Evolutionary conservation across 148 eudicot species (phyloP).

Genomic region (Simmondsia chinensis): DNA sequence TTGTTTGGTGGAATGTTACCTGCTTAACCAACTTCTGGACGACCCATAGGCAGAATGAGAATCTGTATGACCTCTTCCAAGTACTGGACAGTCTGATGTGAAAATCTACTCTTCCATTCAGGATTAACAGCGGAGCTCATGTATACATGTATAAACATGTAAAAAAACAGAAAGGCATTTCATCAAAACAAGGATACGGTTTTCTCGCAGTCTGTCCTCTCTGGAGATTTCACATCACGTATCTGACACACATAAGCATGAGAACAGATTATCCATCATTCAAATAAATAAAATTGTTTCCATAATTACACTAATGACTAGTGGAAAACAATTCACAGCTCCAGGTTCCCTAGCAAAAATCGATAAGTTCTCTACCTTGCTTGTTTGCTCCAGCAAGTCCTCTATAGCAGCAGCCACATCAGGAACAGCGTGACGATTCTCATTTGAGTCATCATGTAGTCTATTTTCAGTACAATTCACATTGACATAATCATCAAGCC

Average conservation of each 20-base stretch:
- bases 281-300: too few species aligned
- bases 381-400: constrained; percentile 84
- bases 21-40: constrained; percentile 57
- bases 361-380: constrained; percentile 43
- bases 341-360: too few species aligned
- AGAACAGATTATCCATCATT: too few species aligned
- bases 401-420: constrained; percentile 93
- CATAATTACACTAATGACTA: too few species aligned
- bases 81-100: constrained; percentile 44
- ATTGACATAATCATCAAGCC: constrained; percentile 8
- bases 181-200: constrained; percentile 39
- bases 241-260: constrained; percentile 39
- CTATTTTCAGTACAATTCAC: constrained; percentile 15
- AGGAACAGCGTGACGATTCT: constrained; percentile 33
- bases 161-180: neutral
- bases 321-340: too few species aligned
- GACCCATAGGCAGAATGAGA: constrained; percentile 41
- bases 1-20: constrained; percentile 27
- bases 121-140: constrained; percentile 17
- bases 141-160: neutral
- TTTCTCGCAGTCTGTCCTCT: constrained; percentile 26
- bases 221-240: constrained; percentile 53
- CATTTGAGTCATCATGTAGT: constrained; percentile 14
- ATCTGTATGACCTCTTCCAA: constrained; percentile 42
- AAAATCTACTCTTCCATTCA: constrained; percentile 39